These are phyloP conservation scores for Sistotremastrum niveocremeum DNA, from an alignment of 768 basidiomycete genomes.

Conservation along the genomic window DNA sequence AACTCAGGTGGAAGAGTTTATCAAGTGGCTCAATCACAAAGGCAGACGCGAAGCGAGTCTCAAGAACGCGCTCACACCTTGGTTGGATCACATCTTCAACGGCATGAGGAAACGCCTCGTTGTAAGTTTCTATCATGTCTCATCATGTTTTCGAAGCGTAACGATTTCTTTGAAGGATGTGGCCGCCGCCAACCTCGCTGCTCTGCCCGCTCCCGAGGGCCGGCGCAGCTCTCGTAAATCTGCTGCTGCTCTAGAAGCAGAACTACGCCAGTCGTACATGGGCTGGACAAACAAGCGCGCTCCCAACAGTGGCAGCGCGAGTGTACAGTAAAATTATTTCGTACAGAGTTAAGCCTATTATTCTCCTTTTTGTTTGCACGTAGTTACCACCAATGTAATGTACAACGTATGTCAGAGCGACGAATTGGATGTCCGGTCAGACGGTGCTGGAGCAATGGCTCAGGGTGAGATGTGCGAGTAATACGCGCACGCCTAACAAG, in stretches of 20 bases:
- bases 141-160: neutral
- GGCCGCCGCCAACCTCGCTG: constrained; percentile 41
- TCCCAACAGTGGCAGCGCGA: constrained; percentile 17
- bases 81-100: constrained; percentile 71
- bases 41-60: constrained; percentile 79
- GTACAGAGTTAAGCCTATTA: too few species aligned
- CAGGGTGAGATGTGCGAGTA: too few species aligned
- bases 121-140: constrained; percentile 31
- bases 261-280: constrained; percentile 71
- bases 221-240: constrained; percentile 66
- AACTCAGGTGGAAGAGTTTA: constrained; percentile 62
- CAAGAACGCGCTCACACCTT: constrained; percentile 63
- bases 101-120: constrained; percentile 65
- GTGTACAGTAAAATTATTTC: neutral
- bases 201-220: constrained; percentile 39
- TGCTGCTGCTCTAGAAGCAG: constrained; percentile 42
- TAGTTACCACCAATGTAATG: too few species aligned
- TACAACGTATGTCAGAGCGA: too few species aligned
- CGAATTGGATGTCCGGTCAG: too few species aligned
- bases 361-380: too few species aligned
- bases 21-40: constrained; percentile 85
- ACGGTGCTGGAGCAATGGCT: too few species aligned
- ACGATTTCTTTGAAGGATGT: constrained; percentile 38
- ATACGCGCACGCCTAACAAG: too few species aligned
- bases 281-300: constrained; percentile 76